phyloP scores from a whole-genome alignment of 805 yeast species.

The Teunomyces stri region DNA sequence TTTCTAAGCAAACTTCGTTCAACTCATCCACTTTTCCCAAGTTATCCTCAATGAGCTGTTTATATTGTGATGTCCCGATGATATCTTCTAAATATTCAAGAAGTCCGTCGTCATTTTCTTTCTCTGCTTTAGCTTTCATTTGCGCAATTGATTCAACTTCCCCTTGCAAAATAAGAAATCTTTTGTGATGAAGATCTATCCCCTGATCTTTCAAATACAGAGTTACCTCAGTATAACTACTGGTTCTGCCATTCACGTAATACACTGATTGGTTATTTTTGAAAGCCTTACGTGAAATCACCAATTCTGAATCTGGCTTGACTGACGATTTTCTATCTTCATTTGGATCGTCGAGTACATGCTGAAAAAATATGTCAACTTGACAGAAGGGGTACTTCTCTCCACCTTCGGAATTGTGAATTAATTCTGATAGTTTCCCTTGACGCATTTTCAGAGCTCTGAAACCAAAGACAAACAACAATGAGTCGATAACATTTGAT shows the following conservation, averaged over 20 bases:
- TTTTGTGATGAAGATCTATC: conserved; percentile 89
- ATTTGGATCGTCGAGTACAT: conserved; percentile 58
- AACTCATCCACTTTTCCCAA: conserved; percentile 62
- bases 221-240: conserved; percentile 79
- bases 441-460: conserved; percentile 97
- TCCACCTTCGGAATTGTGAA: conserved; percentile 79
- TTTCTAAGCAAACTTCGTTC: conserved; percentile 78
- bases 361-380: conserved; percentile 86
- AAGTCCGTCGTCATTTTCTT: conserved; percentile 87
- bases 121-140: conserved; percentile 97
- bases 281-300: conserved; percentile 79
- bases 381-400: conserved; percentile 67
- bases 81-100: conserved; percentile 94
- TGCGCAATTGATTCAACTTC: conserved; percentile 98
- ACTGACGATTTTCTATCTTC: conserved; percentile 27
- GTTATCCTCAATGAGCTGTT: conserved; percentile 67
- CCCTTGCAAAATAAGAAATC: conserved; percentile 93
- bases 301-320: conserved; percentile 56
- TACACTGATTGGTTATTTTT: conserved; percentile 77
- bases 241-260: conserved; percentile 64
- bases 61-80: conserved; percentile 89
- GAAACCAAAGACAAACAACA: conserved; percentile 95
- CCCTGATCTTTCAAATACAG: conserved; percentile 72
- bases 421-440: conserved; percentile 85
- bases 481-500: conserved; percentile 94